phyloP scores from a whole-genome alignment of 2,329 filamentous ascomycete genomes.

The Aspergillus sp. region DNA sequence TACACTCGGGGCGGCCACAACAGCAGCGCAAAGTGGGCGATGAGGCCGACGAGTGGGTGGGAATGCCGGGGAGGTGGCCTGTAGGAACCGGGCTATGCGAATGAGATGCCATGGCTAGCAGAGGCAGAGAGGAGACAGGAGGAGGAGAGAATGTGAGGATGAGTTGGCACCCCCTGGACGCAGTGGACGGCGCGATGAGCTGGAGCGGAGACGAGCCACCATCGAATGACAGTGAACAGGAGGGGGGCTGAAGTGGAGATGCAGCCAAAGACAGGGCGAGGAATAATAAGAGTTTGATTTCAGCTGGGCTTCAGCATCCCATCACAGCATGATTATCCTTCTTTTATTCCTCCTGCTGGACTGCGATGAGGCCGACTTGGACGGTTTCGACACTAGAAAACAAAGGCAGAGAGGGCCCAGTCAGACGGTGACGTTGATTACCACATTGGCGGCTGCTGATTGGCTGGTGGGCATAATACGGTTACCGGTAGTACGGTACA shows the following conservation, averaged over 20 bases:
- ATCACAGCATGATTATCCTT: no score
- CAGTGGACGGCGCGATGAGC: constrained; percentile 1
- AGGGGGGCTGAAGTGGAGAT: neutral
- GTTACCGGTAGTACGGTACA: no score
- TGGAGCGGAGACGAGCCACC: constrained; percentile 10
- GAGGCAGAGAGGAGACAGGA: neutral
- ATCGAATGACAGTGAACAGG: constrained; percentile 10
- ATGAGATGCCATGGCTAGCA: constrained; percentile 19
- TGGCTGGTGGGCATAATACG: no score
- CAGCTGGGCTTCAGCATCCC: no score
- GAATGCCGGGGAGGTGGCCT: constrained; percentile 24
- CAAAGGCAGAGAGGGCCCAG: no score
- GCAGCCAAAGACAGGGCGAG: neutral
- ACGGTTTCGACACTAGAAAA: no score
- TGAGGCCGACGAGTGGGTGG: constrained; percentile 22
- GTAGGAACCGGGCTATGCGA: constrained; percentile 19
- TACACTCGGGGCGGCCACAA: constrained; percentile 76
- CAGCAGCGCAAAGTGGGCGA: constrained; percentile 57
- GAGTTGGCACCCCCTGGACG: constrained; percentile 26
- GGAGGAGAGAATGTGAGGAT: constrained; percentile 8
- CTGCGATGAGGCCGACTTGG: no score
- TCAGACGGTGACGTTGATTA: no score
- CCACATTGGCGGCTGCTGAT: no score
- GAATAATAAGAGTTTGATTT: neutral
- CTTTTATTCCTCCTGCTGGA: no score